Base-by-base conservation (phyloP, 768 basidiomycete species). In the Leccinum subtestaceum region DNA sequence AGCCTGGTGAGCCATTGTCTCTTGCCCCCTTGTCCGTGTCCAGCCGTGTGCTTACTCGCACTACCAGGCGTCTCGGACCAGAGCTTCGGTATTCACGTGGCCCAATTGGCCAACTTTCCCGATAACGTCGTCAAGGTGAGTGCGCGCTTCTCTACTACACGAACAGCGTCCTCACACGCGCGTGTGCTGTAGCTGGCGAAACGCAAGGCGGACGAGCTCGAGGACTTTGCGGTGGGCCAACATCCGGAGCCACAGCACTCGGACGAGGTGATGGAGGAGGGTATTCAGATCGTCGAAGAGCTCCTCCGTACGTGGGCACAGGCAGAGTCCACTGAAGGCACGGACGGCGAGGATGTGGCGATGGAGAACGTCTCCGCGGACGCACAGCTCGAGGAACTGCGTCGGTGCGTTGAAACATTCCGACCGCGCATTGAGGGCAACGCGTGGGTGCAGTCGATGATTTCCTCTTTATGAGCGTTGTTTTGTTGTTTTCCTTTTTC, bases 1-100 rank as follows among this genome's bases (percentile, higher is more conserved):
- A 85, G 56, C 90, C 91, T 21, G 96, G 95, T 93, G 66, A 32
- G 81, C 71, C 2, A 27, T 43, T 27, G 27, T 29, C 27, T 29
- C 27, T 27, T 12, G 6, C 27, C 10, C 17, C 17, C 13, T 4
- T 19, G n/a, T 12, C 2, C 17, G 25, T 61, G 13, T 11, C 4
- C 29, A 10, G 5, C 17, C 5, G 4, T 27, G 10, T 27, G 32
- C 47, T 65, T 27, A 64, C 46, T 15, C 11, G 56, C 17, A 25
- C 38, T 12, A 4, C 5, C 58, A 93, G 93, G 93, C 13, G 82
- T 97, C 21, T 94, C 92, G 48, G 96, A 98, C 70, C 96, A 98
- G 74, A 96, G 93, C 70, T 98, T 98, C 68, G 97, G 96, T 74
- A 98, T 99, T 29, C 95, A 98, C 65, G 97, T 99, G 15, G 97